These are phyloP conservation scores for Solanum chiquidenum DNA, from an alignment of 257 asterid genomes.

Conservation along the genomic window DNA sequence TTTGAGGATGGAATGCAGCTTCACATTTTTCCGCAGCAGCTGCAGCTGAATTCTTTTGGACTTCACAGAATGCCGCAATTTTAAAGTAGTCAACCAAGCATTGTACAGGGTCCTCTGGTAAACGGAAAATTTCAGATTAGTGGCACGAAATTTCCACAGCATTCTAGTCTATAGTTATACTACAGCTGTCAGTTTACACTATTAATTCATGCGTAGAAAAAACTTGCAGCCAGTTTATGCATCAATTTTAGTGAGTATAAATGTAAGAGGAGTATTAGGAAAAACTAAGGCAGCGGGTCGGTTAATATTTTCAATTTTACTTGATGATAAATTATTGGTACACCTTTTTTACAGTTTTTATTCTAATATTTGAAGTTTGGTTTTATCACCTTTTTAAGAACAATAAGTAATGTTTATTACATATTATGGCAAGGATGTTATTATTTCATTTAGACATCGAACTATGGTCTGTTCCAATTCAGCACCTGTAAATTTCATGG, in stretches of 20 bases:
- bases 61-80: slow-evolving; percentile 47
- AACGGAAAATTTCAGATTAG: slow-evolving; percentile 5
- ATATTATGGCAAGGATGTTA: background rate
- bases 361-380: background rate
- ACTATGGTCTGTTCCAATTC: background rate
- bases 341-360: background rate
- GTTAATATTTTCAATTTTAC: background rate
- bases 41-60: slow-evolving; percentile 58
- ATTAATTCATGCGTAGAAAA: background rate
- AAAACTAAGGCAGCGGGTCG: background rate
- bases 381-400: background rate
- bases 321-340: background rate
- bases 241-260: background rate
- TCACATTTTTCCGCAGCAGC: slow-evolving; percentile 40
- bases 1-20: slow-evolving; percentile 49
- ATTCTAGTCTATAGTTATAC: background rate
- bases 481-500: background rate
- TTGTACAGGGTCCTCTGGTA: slow-evolving; percentile 61
- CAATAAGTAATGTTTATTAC: background rate
- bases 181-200: background rate
- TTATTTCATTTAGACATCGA: background rate
- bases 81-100: slow-evolving; percentile 61
- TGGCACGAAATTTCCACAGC: background rate
- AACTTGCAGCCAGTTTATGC: background rate
- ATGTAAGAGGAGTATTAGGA: background rate